Base-by-base conservation (phyloP, 2,329 filamentous ascomycete species). In the Tricladium varicosporioides region DNA sequence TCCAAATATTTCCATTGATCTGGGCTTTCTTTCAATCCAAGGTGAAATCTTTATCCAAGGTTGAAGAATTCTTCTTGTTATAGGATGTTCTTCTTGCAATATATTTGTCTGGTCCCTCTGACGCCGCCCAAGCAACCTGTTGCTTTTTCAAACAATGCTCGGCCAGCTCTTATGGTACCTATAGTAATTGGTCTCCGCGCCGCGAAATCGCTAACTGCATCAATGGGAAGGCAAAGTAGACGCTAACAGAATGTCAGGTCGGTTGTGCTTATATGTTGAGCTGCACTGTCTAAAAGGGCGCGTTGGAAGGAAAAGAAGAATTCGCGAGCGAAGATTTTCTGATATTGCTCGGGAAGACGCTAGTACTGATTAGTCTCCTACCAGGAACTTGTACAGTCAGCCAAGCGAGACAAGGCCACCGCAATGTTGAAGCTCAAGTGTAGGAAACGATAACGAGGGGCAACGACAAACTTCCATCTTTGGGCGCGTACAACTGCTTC, bases 261-360 rank as follows among this genome's bases (percentile, higher is more conserved):
- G 73, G 74, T 78, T 73, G 78, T 78, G 78, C 62, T 75, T 75
- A 74, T 75, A 78, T 81, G 80, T 85, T 86, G 86, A 80, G 80
- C 83, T 88, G 89, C 84, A 92, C 89, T 93, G 89, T 93, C 90
- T 92, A 78, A 74, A 79, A 82, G 86, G 87, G 81, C 82, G 88
- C 87, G 86, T 88, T 84, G 78, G 67, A 72, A 73, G 73, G 68
- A 70, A 69, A 68, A 69, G 71, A 73, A 74, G 73, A 71, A 75
- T 72, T 36, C 22, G 42, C 16, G 5, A 53, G 40, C 18, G 22
- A 36, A 53, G 47, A 54, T 48, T 54, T 60, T 63, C 32, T 58
- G 49, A 62, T 62, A 66, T 58, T n/a, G 42, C 31, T 32, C 15
- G 19, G 2, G 43, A 36, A 1, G 14, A 51, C 49, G 59, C 65